These are phyloP conservation scores for Apiotrichum brassicae DNA, from an alignment of 1,284 basidiomycete genomes.

Conservation along the genomic window DNA sequence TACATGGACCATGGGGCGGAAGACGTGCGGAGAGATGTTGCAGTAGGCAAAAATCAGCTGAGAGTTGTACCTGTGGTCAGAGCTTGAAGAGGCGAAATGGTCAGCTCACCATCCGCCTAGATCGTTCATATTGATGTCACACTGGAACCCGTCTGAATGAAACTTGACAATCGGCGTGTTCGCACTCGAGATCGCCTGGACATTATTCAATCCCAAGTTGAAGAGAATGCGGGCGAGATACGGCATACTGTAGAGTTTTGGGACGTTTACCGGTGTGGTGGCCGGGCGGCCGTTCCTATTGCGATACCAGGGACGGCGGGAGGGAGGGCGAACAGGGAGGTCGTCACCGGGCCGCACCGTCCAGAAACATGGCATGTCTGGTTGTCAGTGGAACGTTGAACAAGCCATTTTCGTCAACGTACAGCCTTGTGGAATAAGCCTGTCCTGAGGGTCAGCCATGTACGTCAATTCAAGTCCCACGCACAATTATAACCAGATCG, in stretches of 20 bases:
- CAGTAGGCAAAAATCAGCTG: conserved; percentile 45
- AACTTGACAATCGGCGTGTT: conserved; percentile 46
- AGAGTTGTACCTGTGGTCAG: conserved; percentile 41
- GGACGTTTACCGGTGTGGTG: conserved; percentile 9
- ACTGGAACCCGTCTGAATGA: conserved; percentile 22
- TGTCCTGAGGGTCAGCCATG: conserved; percentile 26
- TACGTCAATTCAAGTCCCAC: background rate
- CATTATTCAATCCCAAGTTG: conserved; percentile 16
- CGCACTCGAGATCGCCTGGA: conserved; percentile 26
- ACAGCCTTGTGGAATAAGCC: conserved; percentile 34
- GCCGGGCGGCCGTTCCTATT: too few species aligned
- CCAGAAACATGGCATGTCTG: conserved; percentile 19
- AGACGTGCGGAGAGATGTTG: conserved; percentile 36
- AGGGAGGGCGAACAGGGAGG: background rate
- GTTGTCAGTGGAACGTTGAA: background rate
- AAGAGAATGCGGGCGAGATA: too few species aligned
- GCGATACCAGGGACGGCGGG: too few species aligned
- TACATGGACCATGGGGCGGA: conserved; percentile 44
- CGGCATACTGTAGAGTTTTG: conserved; percentile 32
- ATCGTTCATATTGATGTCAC: conserved; percentile 46
- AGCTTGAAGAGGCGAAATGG: too few species aligned
- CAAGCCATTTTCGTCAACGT: conserved; percentile 10
- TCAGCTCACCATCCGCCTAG: conserved; percentile 40
- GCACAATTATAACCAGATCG: conserved; percentile 40
- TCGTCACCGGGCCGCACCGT: conserved; percentile 1